Evolutionary conservation across 1,139 yeast species (phyloP), one percentile per base, ranked within the genome.

Genomic region (Debaryomyces robertsiae): DNA sequence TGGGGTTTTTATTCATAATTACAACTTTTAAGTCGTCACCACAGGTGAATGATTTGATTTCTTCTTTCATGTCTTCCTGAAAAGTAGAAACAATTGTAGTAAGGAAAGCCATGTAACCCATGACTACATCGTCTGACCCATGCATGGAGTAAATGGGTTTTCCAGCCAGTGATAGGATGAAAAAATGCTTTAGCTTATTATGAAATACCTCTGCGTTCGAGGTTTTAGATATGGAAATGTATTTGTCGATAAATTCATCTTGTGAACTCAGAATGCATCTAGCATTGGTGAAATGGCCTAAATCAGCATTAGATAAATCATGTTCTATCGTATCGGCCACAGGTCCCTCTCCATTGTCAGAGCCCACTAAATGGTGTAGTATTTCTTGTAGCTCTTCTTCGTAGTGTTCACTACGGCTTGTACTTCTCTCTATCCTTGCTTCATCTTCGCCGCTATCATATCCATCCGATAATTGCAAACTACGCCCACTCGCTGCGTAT

Each of bases 111-210:
- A 87, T 81, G 54, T 86, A 85, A 1, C 93, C 88, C 36, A 86
- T 68, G 1, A 85, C 70, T 18, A 82, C 64, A 37, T 80, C 83
- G 46, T 89, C 95, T 0, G 81, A 66, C 3, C 96, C 96, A 55
- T 83, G 76, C 71, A 85, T 71, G 1, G 95, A 79, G 60, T 84
- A 93, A 6, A 93, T 86, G 1, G 96, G 97, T 59, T 93, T 93
- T 0, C 98, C 98, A 0, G 98, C 96, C 2, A 83, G 67, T 0
- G 96, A 89, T n/a, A 93, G 69, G 5, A 93, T 80, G 48, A 90
- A 81, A 53, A 86, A 89, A 42, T 86, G 94, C 58, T 85, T 86
- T 39, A 73, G 62, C 34, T 69, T 75, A 31, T 50, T 47, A 42
- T 67, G 75, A 53, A 80, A 81, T 38, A 45, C 40, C 1, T 52